Conservation (phyloP, 345 rosid genomes). For the Draba incana region DNA sequence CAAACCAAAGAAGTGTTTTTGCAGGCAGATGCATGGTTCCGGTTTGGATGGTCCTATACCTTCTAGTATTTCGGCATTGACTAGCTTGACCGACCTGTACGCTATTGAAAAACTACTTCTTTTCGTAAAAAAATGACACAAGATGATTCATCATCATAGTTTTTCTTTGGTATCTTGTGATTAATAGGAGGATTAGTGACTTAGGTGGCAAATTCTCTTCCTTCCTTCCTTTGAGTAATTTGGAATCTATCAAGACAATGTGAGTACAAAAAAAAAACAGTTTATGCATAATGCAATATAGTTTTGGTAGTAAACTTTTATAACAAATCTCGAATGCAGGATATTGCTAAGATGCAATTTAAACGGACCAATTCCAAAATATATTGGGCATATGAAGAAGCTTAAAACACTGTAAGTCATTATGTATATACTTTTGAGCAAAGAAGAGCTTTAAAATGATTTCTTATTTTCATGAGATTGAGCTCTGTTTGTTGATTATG, state of each 20-base stretch:
- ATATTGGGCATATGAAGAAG: slow-evolving; percentile 58
- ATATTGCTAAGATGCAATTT: slow-evolving; percentile 65
- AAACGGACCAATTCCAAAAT: slow-evolving; percentile 62
- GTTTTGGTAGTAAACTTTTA: slow-evolving; percentile 11
- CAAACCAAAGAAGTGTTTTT: slow-evolving; percentile 10
- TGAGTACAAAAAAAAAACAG: slow-evolving; percentile 42
- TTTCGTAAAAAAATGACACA: neutral
- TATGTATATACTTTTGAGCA: neutral
- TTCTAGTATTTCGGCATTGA: slow-evolving; percentile 63
- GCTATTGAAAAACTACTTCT: slow-evolving; percentile 33
- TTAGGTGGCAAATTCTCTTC: slow-evolving; percentile 58
- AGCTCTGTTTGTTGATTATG: slow-evolving; percentile 27
- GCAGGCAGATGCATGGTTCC: slow-evolving; percentile 80
- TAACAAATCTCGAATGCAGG: slow-evolving; percentile 48
- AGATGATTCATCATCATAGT: slow-evolving; percentile 12
- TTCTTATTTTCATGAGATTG: neutral
- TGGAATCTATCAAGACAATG: slow-evolving; percentile 72
- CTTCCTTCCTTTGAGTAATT: slow-evolving; percentile 57
- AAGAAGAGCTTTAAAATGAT: slow-evolving; percentile 6
- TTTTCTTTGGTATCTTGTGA: slow-evolving; percentile 23
- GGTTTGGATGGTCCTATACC: slow-evolving; percentile 83
- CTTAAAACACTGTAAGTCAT: slow-evolving; percentile 74
- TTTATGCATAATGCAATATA: too few species aligned
- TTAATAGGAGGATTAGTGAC: slow-evolving; percentile 75
- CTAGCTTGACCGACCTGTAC: slow-evolving; percentile 75